A percentile compares a stretch with the other conserved stretches of the same genome.
These are phyloP conservation scores for Eimeria maxima DNA, from an alignment of 169 alveolate species.

Conservation along the genomic window DNA sequence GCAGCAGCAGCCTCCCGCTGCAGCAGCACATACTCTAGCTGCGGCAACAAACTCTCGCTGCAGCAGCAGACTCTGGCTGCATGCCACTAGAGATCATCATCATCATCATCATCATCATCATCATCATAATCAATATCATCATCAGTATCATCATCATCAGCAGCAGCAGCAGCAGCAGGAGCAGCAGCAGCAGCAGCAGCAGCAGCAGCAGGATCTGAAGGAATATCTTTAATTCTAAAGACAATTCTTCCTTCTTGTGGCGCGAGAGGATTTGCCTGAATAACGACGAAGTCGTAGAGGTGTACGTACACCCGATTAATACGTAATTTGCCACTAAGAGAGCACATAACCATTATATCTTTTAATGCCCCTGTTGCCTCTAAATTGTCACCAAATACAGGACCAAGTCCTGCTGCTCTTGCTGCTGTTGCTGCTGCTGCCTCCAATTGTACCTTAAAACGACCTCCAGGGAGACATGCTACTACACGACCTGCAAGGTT, in stretches of 20 bases:
- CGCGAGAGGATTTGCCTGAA: not conserved
- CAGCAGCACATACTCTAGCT: too few species aligned
- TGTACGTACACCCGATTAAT: constrained; percentile 51
- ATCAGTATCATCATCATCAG: not conserved
- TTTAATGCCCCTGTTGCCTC: not conserved
- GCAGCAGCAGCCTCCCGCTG: not conserved
- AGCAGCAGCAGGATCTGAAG: constrained; percentile 13
- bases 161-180: constrained; percentile 30
- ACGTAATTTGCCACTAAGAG: constrained; percentile 13
- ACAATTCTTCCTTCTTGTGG: constrained; percentile 30
- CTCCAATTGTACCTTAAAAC: not conserved
- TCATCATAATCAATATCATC: too few species aligned
- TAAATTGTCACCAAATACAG: constrained; percentile 12
- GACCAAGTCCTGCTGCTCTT: not conserved
- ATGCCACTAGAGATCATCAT: too few species aligned
- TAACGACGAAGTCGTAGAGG: constrained; percentile 6
- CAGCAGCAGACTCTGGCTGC: not conserved
- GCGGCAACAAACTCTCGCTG: not conserved
- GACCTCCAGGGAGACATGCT: constrained; percentile 19
- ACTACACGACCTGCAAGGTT: constrained; percentile 26
- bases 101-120: too few species aligned
- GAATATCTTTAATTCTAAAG: constrained; percentile 5
- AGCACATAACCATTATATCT: not conserved
- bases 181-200: not conserved
- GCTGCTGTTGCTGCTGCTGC: constrained; percentile 33